These are phyloP conservation scores for Termitomyces sp. DNA, from an alignment of 768 basidiomycete genomes.

Conservation along the genomic window DNA sequence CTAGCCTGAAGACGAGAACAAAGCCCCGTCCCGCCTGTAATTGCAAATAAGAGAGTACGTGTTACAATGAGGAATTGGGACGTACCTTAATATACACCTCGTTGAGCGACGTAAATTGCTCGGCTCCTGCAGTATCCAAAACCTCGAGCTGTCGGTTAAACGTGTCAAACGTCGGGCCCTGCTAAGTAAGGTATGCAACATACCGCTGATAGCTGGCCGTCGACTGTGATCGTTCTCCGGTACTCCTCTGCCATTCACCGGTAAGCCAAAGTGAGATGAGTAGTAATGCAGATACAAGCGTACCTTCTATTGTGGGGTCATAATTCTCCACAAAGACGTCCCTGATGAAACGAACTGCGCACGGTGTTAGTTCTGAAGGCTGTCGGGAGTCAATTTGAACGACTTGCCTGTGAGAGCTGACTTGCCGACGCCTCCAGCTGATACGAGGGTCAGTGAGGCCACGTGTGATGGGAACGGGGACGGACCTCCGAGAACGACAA, in stretches of 20 bases:
- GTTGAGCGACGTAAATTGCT: conserved; percentile 78
- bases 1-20: conserved; percentile 77
- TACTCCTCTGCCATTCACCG: conserved; percentile 57
- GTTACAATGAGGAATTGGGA: background rate
- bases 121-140: conserved; percentile 81
- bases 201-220: conserved; percentile 61
- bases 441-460: conserved; percentile 5
- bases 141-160: conserved; percentile 59
- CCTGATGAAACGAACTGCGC: conserved; percentile 63
- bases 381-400: background rate
- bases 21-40: conserved; percentile 70
- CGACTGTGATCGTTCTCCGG: conserved; percentile 58
- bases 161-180: conserved; percentile 1
- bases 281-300: conserved; percentile 8
- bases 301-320: conserved; percentile 85
- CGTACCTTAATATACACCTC: conserved; percentile 78
- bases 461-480: conserved; percentile 6
- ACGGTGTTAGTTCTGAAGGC: background rate
- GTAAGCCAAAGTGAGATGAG: background rate
- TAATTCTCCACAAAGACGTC: conserved; percentile 74
- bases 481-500: conserved; percentile 79
- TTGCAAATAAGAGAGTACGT: conserved; percentile 1
- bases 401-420: conserved; percentile 67
- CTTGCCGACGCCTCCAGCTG: conserved; percentile 88
- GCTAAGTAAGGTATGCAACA: conserved; percentile 17